phyloP scores from a whole-genome alignment of 176 grass and related monocot species.

The Phoenix dactylifera region DNA sequence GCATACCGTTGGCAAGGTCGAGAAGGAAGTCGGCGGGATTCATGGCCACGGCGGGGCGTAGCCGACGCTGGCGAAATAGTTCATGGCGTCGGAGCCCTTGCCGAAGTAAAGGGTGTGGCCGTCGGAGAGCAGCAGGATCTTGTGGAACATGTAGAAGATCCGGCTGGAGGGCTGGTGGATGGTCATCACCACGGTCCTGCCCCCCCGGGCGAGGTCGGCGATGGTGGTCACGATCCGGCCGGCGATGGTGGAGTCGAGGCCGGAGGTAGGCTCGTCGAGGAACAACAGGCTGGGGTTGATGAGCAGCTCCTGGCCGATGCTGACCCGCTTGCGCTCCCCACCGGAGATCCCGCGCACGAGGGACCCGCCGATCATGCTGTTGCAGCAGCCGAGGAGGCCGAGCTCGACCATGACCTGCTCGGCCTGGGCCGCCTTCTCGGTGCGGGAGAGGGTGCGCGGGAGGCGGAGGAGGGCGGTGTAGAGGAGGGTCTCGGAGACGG shows the following conservation, averaged over 20 bases:
- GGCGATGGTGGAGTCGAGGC: constrained; percentile 44
- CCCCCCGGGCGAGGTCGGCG: constrained; percentile 21
- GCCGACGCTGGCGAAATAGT: constrained; percentile 31
- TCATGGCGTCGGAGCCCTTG: constrained; percentile 24
- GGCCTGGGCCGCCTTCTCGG: not conserved
- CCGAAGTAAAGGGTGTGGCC: constrained; percentile 36
- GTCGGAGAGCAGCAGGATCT: constrained; percentile 36
- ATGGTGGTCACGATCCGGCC: constrained; percentile 28
- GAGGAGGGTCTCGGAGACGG: not conserved
- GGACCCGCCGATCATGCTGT: not conserved
- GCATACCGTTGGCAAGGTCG: constrained; percentile 41
- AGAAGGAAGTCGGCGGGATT: constrained; percentile 52
- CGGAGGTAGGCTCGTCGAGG: constrained; percentile 45
- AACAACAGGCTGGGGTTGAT: constrained; percentile 41
- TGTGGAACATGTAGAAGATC: constrained; percentile 49
- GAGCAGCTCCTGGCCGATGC: constrained; percentile 48
- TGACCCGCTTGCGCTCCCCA: constrained; percentile 43
- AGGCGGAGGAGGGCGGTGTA: constrained; percentile 3
- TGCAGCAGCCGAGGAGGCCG: not conserved
- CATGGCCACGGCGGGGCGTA: constrained; percentile 19
- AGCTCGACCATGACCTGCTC: not conserved
- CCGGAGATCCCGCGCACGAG: constrained; percentile 35
- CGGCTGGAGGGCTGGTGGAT: constrained; percentile 53
- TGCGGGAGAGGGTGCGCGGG: not conserved
- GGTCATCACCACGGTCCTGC: constrained; percentile 37